A percentile compares a stretch with the other conserved stretches of the same genome.
Conservation (phyloP, 805 yeast species). For the Torulaspora indica region DNA sequence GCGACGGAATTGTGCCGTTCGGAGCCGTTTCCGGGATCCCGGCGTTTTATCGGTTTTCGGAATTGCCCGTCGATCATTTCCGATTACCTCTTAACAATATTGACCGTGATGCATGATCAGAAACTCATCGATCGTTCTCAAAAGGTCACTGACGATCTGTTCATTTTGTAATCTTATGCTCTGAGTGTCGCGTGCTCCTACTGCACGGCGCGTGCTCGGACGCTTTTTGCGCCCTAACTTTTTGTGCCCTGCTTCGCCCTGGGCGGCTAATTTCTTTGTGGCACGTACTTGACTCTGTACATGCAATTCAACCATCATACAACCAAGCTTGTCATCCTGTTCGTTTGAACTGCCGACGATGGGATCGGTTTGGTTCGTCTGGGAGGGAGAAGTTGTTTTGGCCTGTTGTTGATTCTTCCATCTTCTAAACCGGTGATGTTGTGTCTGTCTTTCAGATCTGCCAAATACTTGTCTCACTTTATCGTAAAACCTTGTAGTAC, state of each 20-base stretch:
- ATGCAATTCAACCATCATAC: conserved; percentile 9
- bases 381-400: background rate
- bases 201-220: background rate
- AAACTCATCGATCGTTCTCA: conserved; percentile 8
- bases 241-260: background rate
- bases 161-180: conserved; percentile 1
- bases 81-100: background rate
- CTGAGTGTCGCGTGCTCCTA: background rate
- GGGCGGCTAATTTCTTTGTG: background rate
- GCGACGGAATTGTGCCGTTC: too few relatives aligned
- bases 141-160: conserved; percentile 5
- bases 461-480: background rate
- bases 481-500: background rate
- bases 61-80: background rate
- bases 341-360: background rate
- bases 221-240: background rate
- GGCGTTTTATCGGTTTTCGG: background rate
- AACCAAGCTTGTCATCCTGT: conserved; percentile 4
- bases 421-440: conserved; percentile 1
- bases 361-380: background rate
- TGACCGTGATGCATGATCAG: background rate
- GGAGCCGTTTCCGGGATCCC: background rate
- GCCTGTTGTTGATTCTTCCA: conserved; percentile 2
- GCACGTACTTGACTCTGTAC: background rate
- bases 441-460: background rate